phyloP scores from a whole-genome alignment of 345 rosid genomes.

The Populus alba region DNA sequence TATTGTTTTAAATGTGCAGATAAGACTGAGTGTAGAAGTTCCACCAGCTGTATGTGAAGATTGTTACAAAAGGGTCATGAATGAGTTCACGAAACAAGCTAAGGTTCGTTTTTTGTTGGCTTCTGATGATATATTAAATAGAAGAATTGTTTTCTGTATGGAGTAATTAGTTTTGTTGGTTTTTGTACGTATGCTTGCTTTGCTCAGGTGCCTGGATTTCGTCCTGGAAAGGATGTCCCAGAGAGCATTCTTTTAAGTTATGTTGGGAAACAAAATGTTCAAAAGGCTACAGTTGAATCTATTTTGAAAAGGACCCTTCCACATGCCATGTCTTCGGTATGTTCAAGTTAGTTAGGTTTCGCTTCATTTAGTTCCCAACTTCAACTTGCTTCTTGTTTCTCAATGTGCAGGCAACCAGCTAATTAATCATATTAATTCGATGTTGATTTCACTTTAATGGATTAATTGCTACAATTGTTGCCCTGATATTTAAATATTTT shows the following conservation, averaged over 20 bases:
- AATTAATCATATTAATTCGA: too few relatives aligned
- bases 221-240: constrained; percentile 72
- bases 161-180: not conserved
- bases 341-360: not conserved
- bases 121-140: not conserved
- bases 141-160: not conserved
- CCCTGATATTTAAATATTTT: too few relatives aligned
- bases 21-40: constrained; percentile 70
- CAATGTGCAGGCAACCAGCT: too few relatives aligned
- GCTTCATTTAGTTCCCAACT: too few relatives aligned
- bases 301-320: constrained; percentile 93
- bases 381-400: too few relatives aligned
- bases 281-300: constrained; percentile 79
- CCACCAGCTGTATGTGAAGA: constrained; percentile 70
- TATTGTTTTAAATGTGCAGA: constrained; percentile 30
- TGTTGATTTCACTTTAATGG: too few relatives aligned
- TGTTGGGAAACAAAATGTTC: constrained; percentile 65
- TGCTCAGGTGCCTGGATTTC: constrained; percentile 80
- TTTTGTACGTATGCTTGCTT: too few relatives aligned
- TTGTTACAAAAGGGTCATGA: constrained; percentile 67
- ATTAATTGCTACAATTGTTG: not conserved
- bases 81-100: constrained; percentile 63
- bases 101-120: constrained; percentile 43
- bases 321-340: constrained; percentile 84
- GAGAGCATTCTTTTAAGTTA: constrained; percentile 68